Base-by-base conservation (phyloP, 2,329 filamentous ascomycete species). In the Paraconiothyrium brasiliense region DNA sequence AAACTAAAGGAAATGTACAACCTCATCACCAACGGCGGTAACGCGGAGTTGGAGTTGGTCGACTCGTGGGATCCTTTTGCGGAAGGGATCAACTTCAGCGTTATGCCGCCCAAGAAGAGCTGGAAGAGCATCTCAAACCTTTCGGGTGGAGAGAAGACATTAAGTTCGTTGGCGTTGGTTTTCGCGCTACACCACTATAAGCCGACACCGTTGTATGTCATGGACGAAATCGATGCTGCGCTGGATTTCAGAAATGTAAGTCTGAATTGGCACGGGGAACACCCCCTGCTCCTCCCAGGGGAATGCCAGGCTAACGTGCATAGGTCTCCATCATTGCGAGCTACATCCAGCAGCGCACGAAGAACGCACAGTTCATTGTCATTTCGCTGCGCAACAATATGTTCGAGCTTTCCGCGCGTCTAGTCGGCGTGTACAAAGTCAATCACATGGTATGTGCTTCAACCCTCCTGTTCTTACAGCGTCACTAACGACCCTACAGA, bases 21-120 rank as follows among this genome's bases (percentile, higher is more conserved):
- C 78, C 97, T 99, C 94, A 99, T 99, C 78, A 99, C 95, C 24
- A 98, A 99, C 93, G 95, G 95, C 64, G 95, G 95, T 59, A 99
- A 99, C 72, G 95, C 95, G 0, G 95, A 99, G 81, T 87, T 99
- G 13, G 96, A 99, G 79, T 89, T 99, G 27, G 95, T 99, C 44
- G 95, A 99, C 82, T 94, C 91, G 20, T 84, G 99, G 2, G 96
- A 99, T 77, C 95, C 95, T 0, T 99, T 99, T 84, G 93, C 92
- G 7, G 95, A 99, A 80, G 95, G 95, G 30, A 98, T 99, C 65
- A 79, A 97, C 51, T 99, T 99, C 84, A 94, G 90, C 59, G 96
- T 99, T 68, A 99, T 99, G 95, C 96, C 95, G 54, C 95, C 95
- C 13, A 99, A 99, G 87, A 99, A 99, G 86, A 95, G 91, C 75